Evolutionary conservation across 257 asterid genomes (phyloP).

Genomic region (Datura wrightii): DNA sequence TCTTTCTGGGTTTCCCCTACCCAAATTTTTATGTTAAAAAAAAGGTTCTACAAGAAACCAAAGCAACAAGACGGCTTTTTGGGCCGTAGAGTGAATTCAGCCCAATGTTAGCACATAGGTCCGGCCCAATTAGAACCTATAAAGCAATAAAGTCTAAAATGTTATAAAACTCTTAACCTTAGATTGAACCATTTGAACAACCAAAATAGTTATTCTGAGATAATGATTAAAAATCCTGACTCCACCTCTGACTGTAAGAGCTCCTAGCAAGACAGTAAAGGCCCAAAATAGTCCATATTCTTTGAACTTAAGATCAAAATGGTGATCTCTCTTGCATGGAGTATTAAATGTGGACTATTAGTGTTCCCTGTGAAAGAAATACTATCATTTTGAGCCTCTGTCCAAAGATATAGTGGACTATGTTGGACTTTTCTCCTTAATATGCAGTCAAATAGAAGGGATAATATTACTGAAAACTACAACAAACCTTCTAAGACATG

Average conservation of each 20-base stretch:
- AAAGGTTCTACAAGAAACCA: too few relatives aligned
- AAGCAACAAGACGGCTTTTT: not conserved
- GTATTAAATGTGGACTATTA: not conserved
- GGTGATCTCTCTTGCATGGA: not conserved
- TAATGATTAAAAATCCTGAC: not conserved
- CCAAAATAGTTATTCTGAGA: not conserved
- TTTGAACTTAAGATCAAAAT: not conserved
- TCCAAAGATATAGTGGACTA: not conserved
- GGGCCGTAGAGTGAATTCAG: not conserved
- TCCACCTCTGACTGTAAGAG: not conserved
- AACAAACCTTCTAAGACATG: conserved; percentile 32
- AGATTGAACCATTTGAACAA: not conserved
- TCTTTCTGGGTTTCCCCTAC: too few relatives aligned
- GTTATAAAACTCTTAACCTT: not conserved
- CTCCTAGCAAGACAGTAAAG: not conserved
- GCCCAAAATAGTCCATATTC: not conserved
- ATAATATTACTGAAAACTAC: conserved; percentile 19
- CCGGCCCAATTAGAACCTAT: not conserved
- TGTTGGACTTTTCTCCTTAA: not conserved
- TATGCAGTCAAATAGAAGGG: not conserved
- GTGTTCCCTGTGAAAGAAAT: not conserved
- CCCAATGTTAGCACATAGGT: not conserved
- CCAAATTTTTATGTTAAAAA: too few relatives aligned
- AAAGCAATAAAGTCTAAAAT: not conserved
- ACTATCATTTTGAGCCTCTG: not conserved